A percentile compares a stretch with the other conserved stretches of the same genome.
Conservation (phyloP, 495 filamentous ascomycete genomes). For the Friedmanniomyces simplex region DNA sequence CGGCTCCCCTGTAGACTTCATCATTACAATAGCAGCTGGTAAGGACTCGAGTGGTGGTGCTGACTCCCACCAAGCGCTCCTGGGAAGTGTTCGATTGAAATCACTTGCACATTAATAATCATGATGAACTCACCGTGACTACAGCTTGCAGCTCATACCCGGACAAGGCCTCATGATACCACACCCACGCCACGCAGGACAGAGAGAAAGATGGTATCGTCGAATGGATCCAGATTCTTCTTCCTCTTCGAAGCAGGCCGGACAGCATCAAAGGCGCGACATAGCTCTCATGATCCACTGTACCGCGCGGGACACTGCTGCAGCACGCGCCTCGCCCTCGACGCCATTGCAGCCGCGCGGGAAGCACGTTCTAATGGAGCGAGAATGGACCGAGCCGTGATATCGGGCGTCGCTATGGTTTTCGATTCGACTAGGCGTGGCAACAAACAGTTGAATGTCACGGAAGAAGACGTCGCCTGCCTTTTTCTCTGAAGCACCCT, state of each 20-base stretch:
- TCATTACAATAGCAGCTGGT: too few species aligned
- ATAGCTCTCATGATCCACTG: constrained; percentile 16
- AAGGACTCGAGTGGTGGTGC: too few species aligned
- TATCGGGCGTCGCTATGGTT: constrained; percentile 10
- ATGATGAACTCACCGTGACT: too few species aligned
- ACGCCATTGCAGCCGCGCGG: constrained; percentile 9
- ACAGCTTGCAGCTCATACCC: too few species aligned
- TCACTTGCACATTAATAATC: too few species aligned
- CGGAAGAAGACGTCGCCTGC: constrained; percentile 21
- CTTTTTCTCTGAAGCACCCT: constrained; percentile 18
- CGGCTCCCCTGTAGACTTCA: too few species aligned
- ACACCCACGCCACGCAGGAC: constrained; percentile 15
- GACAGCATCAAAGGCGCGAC: neutral
- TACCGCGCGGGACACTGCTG: constrained; percentile 12
- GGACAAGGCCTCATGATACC: too few species aligned
- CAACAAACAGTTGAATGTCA: constrained; percentile 11
- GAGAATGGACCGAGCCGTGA: constrained; percentile 15
- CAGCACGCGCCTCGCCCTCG: constrained; percentile 9
- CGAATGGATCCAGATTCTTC: neutral
- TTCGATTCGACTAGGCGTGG: constrained; percentile 9
- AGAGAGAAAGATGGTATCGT: neutral
- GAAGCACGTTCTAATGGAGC: constrained; percentile 11
- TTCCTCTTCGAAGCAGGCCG: neutral
- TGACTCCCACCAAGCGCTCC: too few species aligned
- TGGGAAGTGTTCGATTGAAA: too few species aligned